phyloP scores from a whole-genome alignment of 169 alveolate species.

The Plasmodium vivax region DNA sequence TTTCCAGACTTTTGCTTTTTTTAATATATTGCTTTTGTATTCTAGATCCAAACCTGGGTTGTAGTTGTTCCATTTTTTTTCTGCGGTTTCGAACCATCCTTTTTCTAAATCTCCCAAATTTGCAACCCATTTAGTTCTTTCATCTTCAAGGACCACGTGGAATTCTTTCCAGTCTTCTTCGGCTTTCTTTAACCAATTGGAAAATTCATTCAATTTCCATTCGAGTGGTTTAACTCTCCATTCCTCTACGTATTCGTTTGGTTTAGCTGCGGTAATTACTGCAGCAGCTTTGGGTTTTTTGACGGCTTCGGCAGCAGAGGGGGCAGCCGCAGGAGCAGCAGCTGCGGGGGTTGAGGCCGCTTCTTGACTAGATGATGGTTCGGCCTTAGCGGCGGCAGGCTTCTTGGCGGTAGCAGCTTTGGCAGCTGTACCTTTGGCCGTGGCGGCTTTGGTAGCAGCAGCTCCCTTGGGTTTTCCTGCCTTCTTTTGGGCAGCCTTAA shows the following conservation, averaged over 20 bases:
- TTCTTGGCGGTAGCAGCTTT: no score
- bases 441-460: no score
- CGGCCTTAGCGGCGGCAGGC: no score
- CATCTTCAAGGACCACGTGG: background rate
- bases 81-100: background rate
- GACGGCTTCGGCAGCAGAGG: no score
- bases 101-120: background rate
- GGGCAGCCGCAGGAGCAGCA: no score
- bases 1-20: background rate
- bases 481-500: background rate
- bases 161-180: background rate
- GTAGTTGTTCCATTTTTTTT: background rate
- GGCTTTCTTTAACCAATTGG: background rate
- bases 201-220: slow-evolving; percentile 1
- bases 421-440: no score
- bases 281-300: background rate
- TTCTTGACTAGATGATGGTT: no score
- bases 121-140: background rate
- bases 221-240: background rate
- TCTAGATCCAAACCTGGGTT: background rate
- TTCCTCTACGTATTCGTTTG: background rate
- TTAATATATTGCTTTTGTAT: background rate
- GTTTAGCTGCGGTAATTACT: background rate
- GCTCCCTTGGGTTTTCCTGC: no score
- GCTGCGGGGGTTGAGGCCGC: no score